Evolutionary conservation across 176 grass and related monocot genomes (phyloP).

Genomic region (Bolboschoenus planiculmis): DNA sequence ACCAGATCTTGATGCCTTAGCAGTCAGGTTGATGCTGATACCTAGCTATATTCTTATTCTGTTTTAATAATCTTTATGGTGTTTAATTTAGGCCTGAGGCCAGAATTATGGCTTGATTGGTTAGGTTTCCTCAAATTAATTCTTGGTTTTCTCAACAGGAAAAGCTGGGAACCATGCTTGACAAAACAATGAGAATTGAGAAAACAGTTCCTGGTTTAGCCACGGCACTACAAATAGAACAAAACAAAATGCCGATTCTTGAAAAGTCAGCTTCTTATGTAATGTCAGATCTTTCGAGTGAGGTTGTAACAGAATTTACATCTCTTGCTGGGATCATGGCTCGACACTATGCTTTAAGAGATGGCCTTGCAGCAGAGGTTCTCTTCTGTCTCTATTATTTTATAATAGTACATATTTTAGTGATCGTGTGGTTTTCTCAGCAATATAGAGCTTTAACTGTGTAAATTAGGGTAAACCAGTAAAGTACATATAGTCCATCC

Average conservation of each 20-base stretch:
- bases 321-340: constrained; percentile 87
- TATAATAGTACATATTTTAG: neutral
- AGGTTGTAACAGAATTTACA: constrained; percentile 90
- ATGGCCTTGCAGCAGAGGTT: constrained; percentile 67
- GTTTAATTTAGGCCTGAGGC: neutral
- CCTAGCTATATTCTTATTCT: neutral
- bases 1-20: neutral
- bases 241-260: constrained; percentile 38
- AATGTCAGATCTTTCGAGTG: constrained; percentile 91
- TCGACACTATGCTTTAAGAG: constrained; percentile 83
- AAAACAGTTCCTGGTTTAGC: constrained; percentile 42
- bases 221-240: constrained; percentile 42
- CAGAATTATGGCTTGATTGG: neutral
- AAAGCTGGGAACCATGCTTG: constrained; percentile 91
- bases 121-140: neutral
- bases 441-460: neutral
- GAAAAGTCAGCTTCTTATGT: constrained; percentile 69
- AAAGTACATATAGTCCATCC: neutral
- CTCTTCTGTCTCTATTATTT: neutral
- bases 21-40: neutral
- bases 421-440: neutral
- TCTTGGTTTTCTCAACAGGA: constrained; percentile 38
- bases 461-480: neutral
- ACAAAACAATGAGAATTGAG: constrained; percentile 76
- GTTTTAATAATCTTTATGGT: neutral